Conservation (phyloP, 352 stramenopile species). For the Globisporangium alternatum region DNA sequence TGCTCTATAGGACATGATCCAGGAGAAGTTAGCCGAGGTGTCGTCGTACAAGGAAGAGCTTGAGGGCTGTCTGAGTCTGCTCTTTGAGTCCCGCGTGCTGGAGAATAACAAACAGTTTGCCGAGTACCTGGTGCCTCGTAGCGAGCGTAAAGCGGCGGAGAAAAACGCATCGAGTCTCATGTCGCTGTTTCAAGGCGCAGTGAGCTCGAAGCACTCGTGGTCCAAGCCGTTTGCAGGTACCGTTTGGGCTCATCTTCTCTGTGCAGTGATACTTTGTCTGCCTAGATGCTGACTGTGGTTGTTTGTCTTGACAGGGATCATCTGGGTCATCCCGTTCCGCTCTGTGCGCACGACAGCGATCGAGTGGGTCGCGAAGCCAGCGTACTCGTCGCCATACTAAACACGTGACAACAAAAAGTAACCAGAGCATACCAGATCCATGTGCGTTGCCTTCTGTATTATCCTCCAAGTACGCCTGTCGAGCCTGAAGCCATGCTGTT, state of each 20-base stretch:
- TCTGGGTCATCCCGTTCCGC: slow-evolving; percentile 62
- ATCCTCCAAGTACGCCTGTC: not conserved
- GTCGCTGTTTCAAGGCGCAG: not conserved
- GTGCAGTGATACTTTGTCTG: not conserved
- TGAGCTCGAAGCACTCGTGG: slow-evolving; percentile 24
- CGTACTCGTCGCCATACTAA: not conserved
- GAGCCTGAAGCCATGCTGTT: not conserved
- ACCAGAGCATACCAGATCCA: not conserved
- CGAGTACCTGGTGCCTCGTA: slow-evolving; percentile 30
- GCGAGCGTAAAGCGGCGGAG: not conserved
- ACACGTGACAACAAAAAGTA: not conserved
- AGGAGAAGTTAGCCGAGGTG: slow-evolving; percentile 37
- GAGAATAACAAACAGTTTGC: slow-evolving; percentile 38
- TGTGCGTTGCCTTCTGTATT: not conserved
- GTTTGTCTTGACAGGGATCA: slow-evolving; percentile 30
- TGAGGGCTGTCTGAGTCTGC: slow-evolving; percentile 43
- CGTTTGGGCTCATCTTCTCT: not conserved
- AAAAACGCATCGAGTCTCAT: not conserved
- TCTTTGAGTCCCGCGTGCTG: slow-evolving; percentile 39
- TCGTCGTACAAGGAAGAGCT: slow-evolving; percentile 35
- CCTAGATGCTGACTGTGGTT: not conserved
- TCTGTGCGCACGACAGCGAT: slow-evolving; percentile 21
- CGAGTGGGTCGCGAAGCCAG: slow-evolving; percentile 18
- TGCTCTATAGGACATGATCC: slow-evolving; percentile 31
- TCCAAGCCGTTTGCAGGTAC: slow-evolving; percentile 47